phyloP scores from a whole-genome alignment of 108 stramenopile species.

The Epithemia pelagica region DNA sequence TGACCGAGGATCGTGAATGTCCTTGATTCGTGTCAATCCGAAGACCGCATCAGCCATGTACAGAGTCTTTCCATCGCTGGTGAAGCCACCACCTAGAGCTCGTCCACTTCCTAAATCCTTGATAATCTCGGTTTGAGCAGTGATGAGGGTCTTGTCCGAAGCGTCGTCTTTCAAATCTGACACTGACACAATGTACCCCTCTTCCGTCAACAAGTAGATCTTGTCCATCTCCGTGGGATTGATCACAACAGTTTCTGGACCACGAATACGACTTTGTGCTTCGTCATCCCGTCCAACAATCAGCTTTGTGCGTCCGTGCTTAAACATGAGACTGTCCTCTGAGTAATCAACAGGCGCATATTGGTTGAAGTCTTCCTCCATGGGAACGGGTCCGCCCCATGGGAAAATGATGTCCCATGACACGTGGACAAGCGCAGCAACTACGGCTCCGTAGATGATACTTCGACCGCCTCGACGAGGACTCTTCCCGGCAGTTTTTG shows the following conservation, averaged over 20 bases:
- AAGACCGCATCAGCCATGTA: slow-evolving; percentile 59
- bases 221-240: slow-evolving; percentile 23
- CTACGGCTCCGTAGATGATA: too few relatives aligned
- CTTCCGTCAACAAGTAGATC: slow-evolving; percentile 48
- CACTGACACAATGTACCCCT: slow-evolving; percentile 39
- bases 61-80: slow-evolving; percentile 37
- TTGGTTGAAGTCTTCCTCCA: background rate
- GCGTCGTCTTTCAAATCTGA: slow-evolving; percentile 23
- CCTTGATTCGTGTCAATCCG: slow-evolving; percentile 46
- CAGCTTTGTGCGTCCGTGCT: slow-evolving; percentile 41
- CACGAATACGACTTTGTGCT: slow-evolving; percentile 25
- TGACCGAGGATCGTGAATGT: slow-evolving; percentile 20
- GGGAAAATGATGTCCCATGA: background rate
- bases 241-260: slow-evolving; percentile 57
- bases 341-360: slow-evolving; percentile 8
- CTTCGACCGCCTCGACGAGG: too few relatives aligned
- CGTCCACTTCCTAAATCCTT: slow-evolving; percentile 47
- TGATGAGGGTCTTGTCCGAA: slow-evolving; percentile 10
- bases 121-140: slow-evolving; percentile 33
- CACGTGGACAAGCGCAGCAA: background rate
- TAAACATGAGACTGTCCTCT: slow-evolving; percentile 21
- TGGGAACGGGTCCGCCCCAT: background rate
- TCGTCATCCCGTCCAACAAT: slow-evolving; percentile 42
- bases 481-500: too few relatives aligned
- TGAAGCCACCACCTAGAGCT: slow-evolving; percentile 57